Percentiles rank a stretch among this genome's conserved stretches.
phyloP scores from a whole-genome alignment of 83 land plant species.

The Diphasiastrum complanatum region DNA sequence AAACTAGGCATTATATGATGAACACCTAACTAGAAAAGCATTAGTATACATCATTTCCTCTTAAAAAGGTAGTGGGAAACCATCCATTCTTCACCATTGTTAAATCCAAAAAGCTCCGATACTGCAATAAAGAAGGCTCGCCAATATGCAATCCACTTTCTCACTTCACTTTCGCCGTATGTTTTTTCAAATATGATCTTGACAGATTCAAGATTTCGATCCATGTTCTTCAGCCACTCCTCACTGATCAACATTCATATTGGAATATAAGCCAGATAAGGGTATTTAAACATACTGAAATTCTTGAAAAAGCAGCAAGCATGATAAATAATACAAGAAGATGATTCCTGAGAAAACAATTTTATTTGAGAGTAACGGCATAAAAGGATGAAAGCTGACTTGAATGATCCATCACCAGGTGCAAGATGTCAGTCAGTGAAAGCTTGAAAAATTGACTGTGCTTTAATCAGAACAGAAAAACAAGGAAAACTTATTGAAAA shows the following conservation, averaged over 20 bases:
- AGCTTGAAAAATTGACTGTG: not conserved
- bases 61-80: constrained; percentile 73
- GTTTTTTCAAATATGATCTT: constrained; percentile 63
- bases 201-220: constrained; percentile 41
- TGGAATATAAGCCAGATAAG: not conserved
- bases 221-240: constrained; percentile 95
- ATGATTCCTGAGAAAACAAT: no score
- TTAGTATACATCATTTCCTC: constrained; percentile 53
- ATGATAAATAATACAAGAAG: no score
- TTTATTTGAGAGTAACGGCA: no score
- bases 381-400: no score
- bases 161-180: constrained; percentile 63
- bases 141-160: constrained; percentile 86
- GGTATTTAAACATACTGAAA: not conserved
- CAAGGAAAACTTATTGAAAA: not conserved
- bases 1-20: no score
- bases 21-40: no score
- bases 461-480: no score
- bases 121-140: constrained; percentile 94
- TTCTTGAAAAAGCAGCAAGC: no score
- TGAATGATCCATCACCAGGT: not conserved
- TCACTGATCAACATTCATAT: constrained; percentile 43
- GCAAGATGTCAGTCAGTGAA: not conserved
- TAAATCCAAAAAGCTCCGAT: constrained; percentile 81
- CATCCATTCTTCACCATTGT: constrained; percentile 97